These are phyloP conservation scores for Marchantia polymorpha DNA, from an alignment of 225 moss, liverwort and hornwort genomes.

Conservation along the genomic window DNA sequence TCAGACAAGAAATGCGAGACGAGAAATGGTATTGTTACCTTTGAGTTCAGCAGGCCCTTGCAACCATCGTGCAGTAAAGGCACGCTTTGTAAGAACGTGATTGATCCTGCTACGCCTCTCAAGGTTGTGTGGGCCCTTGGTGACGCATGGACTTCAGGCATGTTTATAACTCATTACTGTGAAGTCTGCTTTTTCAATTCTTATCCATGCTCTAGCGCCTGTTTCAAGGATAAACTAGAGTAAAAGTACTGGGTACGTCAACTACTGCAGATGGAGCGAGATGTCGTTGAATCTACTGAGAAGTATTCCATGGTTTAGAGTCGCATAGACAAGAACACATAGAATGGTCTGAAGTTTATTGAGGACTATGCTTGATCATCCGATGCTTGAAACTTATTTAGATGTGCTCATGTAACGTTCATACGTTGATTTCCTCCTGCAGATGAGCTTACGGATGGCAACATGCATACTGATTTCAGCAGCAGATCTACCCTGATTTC, in stretches of 20 bases:
- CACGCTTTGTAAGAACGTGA: conserved; percentile 89
- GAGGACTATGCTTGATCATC: too few relatives aligned
- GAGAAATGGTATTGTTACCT: conserved; percentile 73
- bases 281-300: too few relatives aligned
- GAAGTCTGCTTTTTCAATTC: neutral
- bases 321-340: too few relatives aligned
- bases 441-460: conserved; percentile 76
- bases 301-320: too few relatives aligned
- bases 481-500: conserved; percentile 77
- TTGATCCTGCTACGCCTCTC: conserved; percentile 65
- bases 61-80: conserved; percentile 77
- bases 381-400: too few relatives aligned
- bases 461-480: conserved; percentile 82
- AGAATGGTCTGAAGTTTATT: too few relatives aligned
- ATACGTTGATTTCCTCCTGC: conserved; percentile 1
- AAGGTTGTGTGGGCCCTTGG: conserved; percentile 99
- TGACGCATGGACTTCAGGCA: conserved; percentile 74
- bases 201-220: too few relatives aligned
- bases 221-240: too few relatives aligned
- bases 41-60: conserved; percentile 90
- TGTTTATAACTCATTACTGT: neutral
- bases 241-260: too few relatives aligned
- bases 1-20: conserved; percentile 75
- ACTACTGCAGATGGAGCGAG: too few relatives aligned
- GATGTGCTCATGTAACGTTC: too few relatives aligned